Percentiles rank a stretch among this genome's conserved stretches.
Evolutionary conservation across 768 basidiomycete species (phyloP).

Genomic region (Auricularia cornea): DNA sequence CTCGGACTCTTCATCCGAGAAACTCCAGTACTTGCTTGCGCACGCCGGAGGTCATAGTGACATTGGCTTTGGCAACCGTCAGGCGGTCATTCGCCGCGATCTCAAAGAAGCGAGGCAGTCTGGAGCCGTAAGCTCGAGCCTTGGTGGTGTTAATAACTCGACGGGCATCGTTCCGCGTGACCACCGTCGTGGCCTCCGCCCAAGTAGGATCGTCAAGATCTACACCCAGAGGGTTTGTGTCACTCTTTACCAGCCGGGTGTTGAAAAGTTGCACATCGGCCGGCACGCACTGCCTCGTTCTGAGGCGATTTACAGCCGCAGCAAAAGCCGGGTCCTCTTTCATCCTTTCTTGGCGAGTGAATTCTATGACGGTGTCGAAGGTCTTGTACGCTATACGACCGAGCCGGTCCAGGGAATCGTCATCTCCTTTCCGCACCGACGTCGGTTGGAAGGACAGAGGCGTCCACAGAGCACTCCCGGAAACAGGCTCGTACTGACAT

Average conservation of each 20-base stretch:
- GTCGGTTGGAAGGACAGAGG: constrained; percentile 11
- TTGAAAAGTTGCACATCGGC: constrained; percentile 31
- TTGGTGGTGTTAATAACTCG: no score
- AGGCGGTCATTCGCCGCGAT: no score
- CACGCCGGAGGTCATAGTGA: no score
- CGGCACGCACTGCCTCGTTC: constrained; percentile 13
- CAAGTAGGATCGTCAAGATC: no score
- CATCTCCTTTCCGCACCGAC: neutral
- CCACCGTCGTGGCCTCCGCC: no score
- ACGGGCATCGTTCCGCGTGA: no score
- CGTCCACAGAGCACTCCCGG: constrained; percentile 19
- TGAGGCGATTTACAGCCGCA: constrained; percentile 16
- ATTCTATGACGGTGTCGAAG: constrained; percentile 11
- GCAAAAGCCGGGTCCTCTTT: constrained; percentile 16
- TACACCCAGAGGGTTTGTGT: neutral
- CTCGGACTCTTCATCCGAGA: no score
- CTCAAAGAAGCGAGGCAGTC: no score
- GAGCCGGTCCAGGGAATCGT: neutral
- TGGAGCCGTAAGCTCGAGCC: no score
- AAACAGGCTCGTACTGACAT: constrained; percentile 25
- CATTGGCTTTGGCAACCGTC: no score
- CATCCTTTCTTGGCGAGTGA: constrained; percentile 19
- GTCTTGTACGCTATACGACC: constrained; percentile 13
- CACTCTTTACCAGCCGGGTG: constrained; percentile 6
- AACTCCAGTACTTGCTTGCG: no score